These are phyloP conservation scores for Aspergillus avenaceus DNA, from an alignment of 495 filamentous ascomycete genomes.

Conservation along the genomic window DNA sequence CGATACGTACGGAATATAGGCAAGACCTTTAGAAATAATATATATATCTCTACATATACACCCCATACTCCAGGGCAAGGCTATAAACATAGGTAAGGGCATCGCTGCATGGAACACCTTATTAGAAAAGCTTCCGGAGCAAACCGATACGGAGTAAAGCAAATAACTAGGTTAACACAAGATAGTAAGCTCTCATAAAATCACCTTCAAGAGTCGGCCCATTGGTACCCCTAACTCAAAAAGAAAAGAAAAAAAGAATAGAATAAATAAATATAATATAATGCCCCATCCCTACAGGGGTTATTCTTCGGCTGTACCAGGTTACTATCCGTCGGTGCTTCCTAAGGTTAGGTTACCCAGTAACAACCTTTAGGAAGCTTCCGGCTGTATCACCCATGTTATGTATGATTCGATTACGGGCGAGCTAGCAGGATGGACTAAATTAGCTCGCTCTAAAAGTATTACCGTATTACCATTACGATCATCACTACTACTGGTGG, in stretches of 20 bases:
- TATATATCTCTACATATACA: too few relatives aligned
- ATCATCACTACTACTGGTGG: background rate
- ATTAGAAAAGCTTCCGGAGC: background rate
- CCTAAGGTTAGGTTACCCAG: background rate
- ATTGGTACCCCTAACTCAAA: background rate
- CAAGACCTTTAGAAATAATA: too few relatives aligned
- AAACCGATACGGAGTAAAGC: background rate
- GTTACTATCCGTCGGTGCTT: background rate
- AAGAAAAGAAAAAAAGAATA: background rate
- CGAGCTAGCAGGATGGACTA: background rate
- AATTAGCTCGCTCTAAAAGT: background rate
- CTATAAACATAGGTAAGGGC: background rate
- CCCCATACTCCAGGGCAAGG: background rate
- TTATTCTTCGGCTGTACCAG: background rate
- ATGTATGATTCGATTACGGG: background rate
- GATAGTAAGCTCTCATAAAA: too few relatives aligned
- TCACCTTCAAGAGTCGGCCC: too few relatives aligned
- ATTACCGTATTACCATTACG: background rate
- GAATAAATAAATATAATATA: background rate
- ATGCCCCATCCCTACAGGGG: background rate
- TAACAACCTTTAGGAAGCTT: background rate
- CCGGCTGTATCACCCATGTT: background rate
- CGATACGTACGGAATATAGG: background rate
- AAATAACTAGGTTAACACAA: background rate
- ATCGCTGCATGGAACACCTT: too few relatives aligned